Conservation (phyloP, 306 rosid species). For the Vicia sativa region DNA sequence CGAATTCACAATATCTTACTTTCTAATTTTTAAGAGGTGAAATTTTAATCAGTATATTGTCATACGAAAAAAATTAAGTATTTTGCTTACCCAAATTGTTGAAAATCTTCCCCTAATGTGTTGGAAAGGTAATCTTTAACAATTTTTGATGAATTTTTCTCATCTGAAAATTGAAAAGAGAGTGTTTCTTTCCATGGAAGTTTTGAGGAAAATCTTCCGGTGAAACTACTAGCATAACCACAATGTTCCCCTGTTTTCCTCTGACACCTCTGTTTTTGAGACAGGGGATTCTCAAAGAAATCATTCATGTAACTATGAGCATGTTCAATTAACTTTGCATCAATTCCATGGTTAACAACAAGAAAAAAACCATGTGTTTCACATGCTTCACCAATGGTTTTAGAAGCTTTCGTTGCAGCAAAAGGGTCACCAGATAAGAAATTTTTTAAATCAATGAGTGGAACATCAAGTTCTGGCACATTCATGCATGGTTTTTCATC, state of each 20-base stretch:
- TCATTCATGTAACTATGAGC: constrained; percentile 71
- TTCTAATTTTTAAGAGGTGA: too few species aligned
- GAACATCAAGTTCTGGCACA: constrained; percentile 65
- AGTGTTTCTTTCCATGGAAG: constrained; percentile 97
- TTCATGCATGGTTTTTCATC: constrained; percentile 64
- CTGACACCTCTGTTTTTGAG: constrained; percentile 77
- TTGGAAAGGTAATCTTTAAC: constrained; percentile 58
- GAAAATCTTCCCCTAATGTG: constrained; percentile 63
- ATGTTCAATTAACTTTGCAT: constrained; percentile 47
- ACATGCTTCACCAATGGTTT: constrained; percentile 71
- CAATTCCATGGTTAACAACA: constrained; percentile 81
- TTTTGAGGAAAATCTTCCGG: constrained; percentile 82
- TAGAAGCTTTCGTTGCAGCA: constrained; percentile 56
- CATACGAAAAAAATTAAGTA: background rate
- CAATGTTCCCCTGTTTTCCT: constrained; percentile 82
- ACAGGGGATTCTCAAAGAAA: constrained; percentile 74
- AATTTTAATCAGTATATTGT: too few species aligned
- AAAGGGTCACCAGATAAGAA: constrained; percentile 65
- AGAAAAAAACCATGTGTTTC: constrained; percentile 84
- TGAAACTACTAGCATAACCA: constrained; percentile 97
- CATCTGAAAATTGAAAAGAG: constrained; percentile 62
- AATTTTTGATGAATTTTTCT: constrained; percentile 32
- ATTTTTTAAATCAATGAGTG: constrained; percentile 60
- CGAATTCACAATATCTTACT: too few species aligned
- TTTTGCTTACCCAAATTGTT: constrained; percentile 71